These are phyloP conservation scores for Mentha longifolia DNA, from an alignment of 257 asterid species.

Conservation along the genomic window DNA sequence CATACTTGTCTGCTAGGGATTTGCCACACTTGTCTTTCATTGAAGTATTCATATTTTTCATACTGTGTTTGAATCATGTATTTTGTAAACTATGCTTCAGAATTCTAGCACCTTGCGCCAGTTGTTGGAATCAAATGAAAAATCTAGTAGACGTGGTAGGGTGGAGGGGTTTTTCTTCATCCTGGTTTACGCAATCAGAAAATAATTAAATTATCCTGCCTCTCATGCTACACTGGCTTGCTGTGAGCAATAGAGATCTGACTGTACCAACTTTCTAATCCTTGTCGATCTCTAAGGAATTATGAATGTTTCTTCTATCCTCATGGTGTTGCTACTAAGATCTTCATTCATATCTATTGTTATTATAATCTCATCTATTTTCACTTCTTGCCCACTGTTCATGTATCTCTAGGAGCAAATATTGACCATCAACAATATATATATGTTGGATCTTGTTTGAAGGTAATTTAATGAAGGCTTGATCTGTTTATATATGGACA, in stretches of 20 bases:
- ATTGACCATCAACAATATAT: constrained; percentile 11
- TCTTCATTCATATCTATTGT: not conserved
- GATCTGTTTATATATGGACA: constrained; percentile 42
- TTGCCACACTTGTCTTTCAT: no score
- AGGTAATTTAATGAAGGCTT: constrained; percentile 13
- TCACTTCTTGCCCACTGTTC: constrained; percentile 17
- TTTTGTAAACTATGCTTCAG: constrained; percentile 5
- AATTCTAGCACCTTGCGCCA: not conserved
- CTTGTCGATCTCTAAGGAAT: not conserved
- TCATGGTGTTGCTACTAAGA: constrained; percentile 14
- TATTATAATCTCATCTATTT: not conserved
- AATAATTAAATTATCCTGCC: not conserved
- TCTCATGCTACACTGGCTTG: constrained; percentile 7
- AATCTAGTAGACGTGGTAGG: not conserved
- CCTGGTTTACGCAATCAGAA: not conserved
- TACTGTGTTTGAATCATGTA: not conserved
- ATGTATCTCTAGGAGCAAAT: constrained; percentile 25
- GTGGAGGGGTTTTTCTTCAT: not conserved
- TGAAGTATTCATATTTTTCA: not conserved
- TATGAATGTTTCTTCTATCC: not conserved
- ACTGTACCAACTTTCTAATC: not conserved
- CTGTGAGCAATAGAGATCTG: not conserved
- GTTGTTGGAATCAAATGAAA: constrained; percentile 3
- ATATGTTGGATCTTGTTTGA: constrained; percentile 11
- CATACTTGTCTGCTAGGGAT: no score